phyloP scores from a whole-genome alignment of 2,329 filamentous ascomycete genomes.

The Lecanicillium sp. region DNA sequence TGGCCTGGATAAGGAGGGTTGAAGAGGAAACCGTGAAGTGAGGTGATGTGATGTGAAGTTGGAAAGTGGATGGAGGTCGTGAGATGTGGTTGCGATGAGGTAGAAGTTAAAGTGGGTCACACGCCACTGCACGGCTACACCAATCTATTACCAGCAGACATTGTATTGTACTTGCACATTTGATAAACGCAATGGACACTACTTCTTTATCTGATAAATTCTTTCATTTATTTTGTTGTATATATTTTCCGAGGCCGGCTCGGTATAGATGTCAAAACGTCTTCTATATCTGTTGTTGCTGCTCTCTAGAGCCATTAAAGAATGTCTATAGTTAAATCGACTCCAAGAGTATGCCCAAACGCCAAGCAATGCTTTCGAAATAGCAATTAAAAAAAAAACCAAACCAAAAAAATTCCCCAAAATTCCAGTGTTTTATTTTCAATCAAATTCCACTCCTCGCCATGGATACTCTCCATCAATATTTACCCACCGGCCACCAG shows the following conservation, averaged over 20 bases:
- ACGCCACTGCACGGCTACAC: too few species aligned
- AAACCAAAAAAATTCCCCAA: constrained; percentile 1
- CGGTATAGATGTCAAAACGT: too few species aligned
- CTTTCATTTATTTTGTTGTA: too few species aligned
- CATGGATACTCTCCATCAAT: constrained; percentile 65
- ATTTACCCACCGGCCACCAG: constrained; percentile 60
- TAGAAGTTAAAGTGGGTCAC: background rate
- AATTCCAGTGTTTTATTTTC: constrained; percentile 21
- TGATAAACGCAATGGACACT: too few species aligned
- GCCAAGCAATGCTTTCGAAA: constrained; percentile 10
- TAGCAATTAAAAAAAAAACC: constrained; percentile 6
- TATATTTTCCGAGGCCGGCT: constrained; percentile 7
- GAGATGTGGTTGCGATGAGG: background rate
- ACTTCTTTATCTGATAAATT: too few species aligned
- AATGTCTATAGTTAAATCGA: background rate
- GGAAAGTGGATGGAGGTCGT: background rate
- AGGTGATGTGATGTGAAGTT: background rate
- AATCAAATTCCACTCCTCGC: constrained; percentile 24
- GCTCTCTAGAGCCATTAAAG: background rate
- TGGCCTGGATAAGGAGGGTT: background rate
- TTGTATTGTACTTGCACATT: too few species aligned
- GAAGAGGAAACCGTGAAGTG: background rate
- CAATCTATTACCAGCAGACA: too few species aligned
- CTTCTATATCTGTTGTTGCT: too few species aligned
- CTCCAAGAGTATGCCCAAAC: constrained; percentile 4